These are phyloP conservation scores for Boletellus emodensis DNA, from an alignment of 768 basidiomycete genomes.

Conservation along the genomic window DNA sequence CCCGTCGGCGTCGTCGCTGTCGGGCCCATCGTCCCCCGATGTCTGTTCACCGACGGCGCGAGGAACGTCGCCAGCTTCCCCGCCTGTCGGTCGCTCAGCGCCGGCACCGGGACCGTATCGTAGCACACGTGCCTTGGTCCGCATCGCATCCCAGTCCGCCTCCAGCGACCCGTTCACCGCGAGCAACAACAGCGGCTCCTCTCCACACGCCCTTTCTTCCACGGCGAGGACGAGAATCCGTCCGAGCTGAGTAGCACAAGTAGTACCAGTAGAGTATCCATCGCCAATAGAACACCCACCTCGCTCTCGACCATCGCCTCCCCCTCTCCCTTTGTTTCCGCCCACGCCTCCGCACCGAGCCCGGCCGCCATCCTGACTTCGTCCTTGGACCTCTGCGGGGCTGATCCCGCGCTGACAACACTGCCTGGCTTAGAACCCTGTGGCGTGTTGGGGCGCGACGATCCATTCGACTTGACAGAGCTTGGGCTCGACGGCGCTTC, in stretches of 20 bases:
- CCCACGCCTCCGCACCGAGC: constrained; percentile 72
- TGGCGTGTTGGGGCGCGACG: constrained; percentile 6
- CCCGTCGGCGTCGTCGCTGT: constrained; percentile 1
- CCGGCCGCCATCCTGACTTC: constrained; percentile 71
- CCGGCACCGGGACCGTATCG: not conserved
- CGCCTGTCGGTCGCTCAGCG: constrained; percentile 20
- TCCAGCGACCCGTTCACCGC: constrained; percentile 59
- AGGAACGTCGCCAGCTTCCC: constrained; percentile 31
- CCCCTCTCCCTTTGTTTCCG: constrained; percentile 55
- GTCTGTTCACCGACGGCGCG: constrained; percentile 36
- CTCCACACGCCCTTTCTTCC: constrained; percentile 25
- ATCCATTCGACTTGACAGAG: constrained; percentile 8
- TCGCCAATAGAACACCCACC: constrained; percentile 37
- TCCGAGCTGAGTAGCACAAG: constrained; percentile 48
- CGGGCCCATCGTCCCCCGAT: constrained; percentile 28
- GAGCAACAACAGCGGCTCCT: constrained; percentile 61
- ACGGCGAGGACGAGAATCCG: constrained; percentile 67
- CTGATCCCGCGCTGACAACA: not conserved
- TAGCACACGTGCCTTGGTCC: constrained; percentile 49
- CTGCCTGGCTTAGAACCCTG: constrained; percentile 14
- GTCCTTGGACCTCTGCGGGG: constrained; percentile 52
- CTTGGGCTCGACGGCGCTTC: constrained; percentile 10
- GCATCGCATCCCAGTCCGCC: constrained; percentile 65
- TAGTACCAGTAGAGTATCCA: constrained; percentile 1
- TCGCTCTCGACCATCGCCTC: constrained; percentile 74